A percentile compares a stretch with the other conserved stretches of the same genome.
Conservation (phyloP, 1,139 yeast genomes). For the Debaryomyces sp. region DNA sequence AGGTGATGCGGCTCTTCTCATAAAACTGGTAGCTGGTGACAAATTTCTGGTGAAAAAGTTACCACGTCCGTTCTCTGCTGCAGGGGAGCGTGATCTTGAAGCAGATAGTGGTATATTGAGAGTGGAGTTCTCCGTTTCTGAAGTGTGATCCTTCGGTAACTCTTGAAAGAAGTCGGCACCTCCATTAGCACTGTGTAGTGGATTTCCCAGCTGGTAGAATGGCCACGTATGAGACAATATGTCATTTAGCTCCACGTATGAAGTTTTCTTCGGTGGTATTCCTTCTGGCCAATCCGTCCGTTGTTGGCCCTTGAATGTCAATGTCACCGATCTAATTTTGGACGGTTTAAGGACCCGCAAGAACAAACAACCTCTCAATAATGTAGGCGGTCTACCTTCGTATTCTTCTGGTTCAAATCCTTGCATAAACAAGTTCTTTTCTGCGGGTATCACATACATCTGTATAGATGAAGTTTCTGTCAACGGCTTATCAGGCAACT, state of each 20-base stretch:
- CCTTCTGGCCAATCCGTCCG: slow-evolving; percentile 99
- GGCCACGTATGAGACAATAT: slow-evolving; percentile 90
- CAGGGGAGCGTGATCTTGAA: slow-evolving; percentile 24
- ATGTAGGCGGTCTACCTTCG: slow-evolving; percentile 72
- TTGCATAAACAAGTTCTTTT: slow-evolving; percentile 75
- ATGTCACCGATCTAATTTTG: slow-evolving; percentile 67
- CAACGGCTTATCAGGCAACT: slow-evolving; percentile 52
- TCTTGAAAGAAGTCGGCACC: slow-evolving; percentile 58
- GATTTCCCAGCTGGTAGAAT: slow-evolving; percentile 52
- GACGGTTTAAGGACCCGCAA: slow-evolving; percentile 73
- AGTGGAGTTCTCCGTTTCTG: slow-evolving; percentile 30
- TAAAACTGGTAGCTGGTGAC: slow-evolving; percentile 31
- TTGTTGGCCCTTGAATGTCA: slow-evolving; percentile 71
- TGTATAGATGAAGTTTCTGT: slow-evolving; percentile 52
- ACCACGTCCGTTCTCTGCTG: slow-evolving; percentile 15
- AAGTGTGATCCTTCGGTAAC: slow-evolving; percentile 20
- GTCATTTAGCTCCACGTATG: slow-evolving; percentile 64
- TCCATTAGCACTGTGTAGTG: slow-evolving; percentile 38
- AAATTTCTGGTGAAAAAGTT: slow-evolving; percentile 32
- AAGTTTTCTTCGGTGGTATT: slow-evolving; percentile 83
- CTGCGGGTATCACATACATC: slow-evolving; percentile 68
- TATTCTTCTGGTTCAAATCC: slow-evolving; percentile 76
- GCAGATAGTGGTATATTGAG: slow-evolving; percentile 30
- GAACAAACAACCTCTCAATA: slow-evolving; percentile 80
- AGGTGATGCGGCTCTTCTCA: slow-evolving; percentile 48